Evolutionary conservation across 1,284 basidiomycete genomes (phyloP), one percentile per base, ranked within the genome.

Genomic region (Lignosus rhinocerotis): DNA sequence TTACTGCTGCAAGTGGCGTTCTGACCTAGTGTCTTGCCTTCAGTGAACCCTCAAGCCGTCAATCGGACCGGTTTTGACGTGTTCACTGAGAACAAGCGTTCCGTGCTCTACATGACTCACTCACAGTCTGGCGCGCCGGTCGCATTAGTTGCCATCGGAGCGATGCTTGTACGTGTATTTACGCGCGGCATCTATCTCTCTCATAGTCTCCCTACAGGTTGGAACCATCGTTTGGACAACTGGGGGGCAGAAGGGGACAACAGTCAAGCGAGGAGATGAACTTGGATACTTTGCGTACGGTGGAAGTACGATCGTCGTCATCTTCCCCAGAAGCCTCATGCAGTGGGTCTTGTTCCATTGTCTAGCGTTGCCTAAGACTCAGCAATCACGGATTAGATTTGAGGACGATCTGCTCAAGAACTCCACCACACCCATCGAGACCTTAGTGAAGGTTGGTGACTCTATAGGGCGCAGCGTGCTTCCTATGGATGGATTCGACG

Each of bases 21-120:
- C 51, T 17, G 36, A 14, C 2, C 4, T 3, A 30, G 14, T 36
- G 16, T 12, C 25, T 6, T 30, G 14, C 12, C 14, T 64, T 70
- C 67, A 77, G 87, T 89, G 36, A 92, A 93, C 67, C 93, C 93
- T 0, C 90, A 93, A 71, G 92, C 91, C 0, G 81, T 95, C 59
- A 93, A 90, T 65, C 86, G 87, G 71, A 63, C 68, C 10, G 76
- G 80, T 1, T 84, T 92, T 53, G 87, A 92, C 67, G 88, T 92
- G 2, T 86, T 92, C 67, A 88, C 88, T 0, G 83, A 81, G 12
- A 93, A 93, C 72, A 81, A 80, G 50, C 83, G 89, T 21, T 80
- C 82, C 0, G 72, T 86, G n/a, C 67, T 85, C 11, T 81, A 81
- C 63, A 68, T 86, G 62, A 78, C 76, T 42, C 81, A 86, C 59